Conservation (phyloP, 2,329 filamentous ascomycete species). For the Phyllosticta paracitricarpa region DNA sequence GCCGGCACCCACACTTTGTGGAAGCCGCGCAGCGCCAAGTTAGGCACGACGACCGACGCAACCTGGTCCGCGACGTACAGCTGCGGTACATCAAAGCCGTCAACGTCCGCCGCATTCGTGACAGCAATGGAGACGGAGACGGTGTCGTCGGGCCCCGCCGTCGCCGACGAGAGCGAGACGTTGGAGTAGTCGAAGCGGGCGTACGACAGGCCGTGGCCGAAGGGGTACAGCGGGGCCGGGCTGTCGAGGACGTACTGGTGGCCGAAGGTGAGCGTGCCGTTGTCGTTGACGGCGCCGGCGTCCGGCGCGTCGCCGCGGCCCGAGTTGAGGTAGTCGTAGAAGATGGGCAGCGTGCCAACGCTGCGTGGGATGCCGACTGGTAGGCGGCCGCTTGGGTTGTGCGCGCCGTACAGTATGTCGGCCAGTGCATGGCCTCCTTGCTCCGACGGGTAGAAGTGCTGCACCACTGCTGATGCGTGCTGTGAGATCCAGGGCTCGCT, state of each 20-base stretch:
- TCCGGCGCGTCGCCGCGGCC: conserved; percentile 40
- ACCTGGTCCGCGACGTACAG: conserved; percentile 56
- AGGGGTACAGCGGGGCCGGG: conserved; percentile 52
- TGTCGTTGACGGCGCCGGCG: conserved; percentile 42
- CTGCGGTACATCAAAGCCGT: conserved; percentile 59
- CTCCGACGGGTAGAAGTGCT: conserved; percentile 67
- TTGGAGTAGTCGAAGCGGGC: conserved; percentile 52
- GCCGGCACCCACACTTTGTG: conserved; percentile 53
- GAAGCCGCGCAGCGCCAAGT: conserved; percentile 56
- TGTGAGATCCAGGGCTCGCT: conserved; percentile 64
- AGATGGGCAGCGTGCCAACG: conserved; percentile 57
- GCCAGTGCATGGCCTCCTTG: conserved; percentile 58
- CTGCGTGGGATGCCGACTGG: conserved; percentile 58
- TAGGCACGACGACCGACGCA: conserved; percentile 53
- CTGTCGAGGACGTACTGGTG: conserved; percentile 54
- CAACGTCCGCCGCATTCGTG: conserved; percentile 47
- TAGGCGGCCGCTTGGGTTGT: conserved; percentile 50
- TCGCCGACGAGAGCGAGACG: conserved; percentile 40
- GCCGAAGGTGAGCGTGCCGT: conserved; percentile 55
- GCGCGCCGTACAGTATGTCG: conserved; percentile 41
- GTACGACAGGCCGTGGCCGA: conserved; percentile 59
- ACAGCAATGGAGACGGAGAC: conserved; percentile 52
- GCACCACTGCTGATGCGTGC: conserved; percentile 54
- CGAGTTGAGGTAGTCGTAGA: conserved; percentile 64
- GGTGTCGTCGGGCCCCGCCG: conserved; percentile 41